These are phyloP conservation scores for Cardamine occulta DNA, from an alignment of 345 rosid species.

Conservation along the genomic window DNA sequence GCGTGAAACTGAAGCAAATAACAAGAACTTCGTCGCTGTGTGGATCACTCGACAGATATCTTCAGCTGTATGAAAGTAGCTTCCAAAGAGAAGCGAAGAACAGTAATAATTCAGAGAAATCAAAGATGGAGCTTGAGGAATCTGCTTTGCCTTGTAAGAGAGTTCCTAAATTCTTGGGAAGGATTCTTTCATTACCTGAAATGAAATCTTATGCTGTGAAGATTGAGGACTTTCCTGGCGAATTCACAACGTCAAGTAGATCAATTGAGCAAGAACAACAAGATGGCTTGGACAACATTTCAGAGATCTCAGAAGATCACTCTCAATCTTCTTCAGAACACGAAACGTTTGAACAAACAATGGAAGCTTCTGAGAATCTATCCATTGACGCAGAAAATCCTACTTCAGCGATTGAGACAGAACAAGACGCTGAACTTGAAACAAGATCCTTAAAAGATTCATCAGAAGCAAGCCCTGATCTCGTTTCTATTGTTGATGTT, in stretches of 20 bases:
- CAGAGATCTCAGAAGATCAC: constrained; percentile 38
- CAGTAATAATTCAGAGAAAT: constrained; percentile 38
- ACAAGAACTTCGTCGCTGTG: constrained; percentile 61
- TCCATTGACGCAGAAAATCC: not conserved
- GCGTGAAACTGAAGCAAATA: constrained; percentile 34
- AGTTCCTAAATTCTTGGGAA: constrained; percentile 49
- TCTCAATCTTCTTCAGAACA: constrained; percentile 29
- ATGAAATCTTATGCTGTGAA: constrained; percentile 45
- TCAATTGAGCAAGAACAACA: constrained; percentile 39
- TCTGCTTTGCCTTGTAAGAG: constrained; percentile 20
- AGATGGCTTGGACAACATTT: constrained; percentile 34
- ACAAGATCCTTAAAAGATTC: constrained; percentile 21
- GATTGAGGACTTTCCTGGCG: constrained; percentile 35
- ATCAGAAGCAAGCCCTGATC: constrained; percentile 37
- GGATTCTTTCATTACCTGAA: constrained; percentile 71
- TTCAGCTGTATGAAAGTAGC: constrained; percentile 62
- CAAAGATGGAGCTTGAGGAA: constrained; percentile 45
- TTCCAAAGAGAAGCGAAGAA: constrained; percentile 54
- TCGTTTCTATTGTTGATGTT: not conserved
- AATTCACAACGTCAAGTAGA: constrained; percentile 28
- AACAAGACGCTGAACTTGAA: constrained; percentile 31
- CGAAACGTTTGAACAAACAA: constrained; percentile 15
- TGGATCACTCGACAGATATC: constrained; percentile 65
- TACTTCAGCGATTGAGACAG: constrained; percentile 19
- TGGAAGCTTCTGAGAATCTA: constrained; percentile 23